Evolutionary conservation across 352 stramenopile species (phyloP).

Genomic region (Phytophthora multivora): DNA sequence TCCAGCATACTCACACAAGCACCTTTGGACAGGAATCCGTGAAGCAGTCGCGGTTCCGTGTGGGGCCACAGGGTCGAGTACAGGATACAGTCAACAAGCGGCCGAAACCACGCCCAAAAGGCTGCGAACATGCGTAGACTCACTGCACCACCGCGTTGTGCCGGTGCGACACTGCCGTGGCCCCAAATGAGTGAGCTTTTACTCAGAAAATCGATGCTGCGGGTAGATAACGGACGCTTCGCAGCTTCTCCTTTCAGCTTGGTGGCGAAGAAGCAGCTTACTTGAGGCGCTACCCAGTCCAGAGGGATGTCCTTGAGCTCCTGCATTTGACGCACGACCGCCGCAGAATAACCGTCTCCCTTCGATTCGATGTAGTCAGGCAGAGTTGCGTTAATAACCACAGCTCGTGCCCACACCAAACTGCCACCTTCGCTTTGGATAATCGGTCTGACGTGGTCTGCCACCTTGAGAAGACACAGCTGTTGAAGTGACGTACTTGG

Average conservation of each 20-base stretch:
- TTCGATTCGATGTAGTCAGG: conserved; percentile 8
- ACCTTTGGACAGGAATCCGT: conserved; percentile 86
- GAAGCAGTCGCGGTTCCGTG: conserved; percentile 78
- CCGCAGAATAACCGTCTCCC: conserved; percentile 25
- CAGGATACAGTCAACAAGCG: conserved; percentile 68
- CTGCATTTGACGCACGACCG: conserved; percentile 48
- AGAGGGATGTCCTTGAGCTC: conserved; percentile 50
- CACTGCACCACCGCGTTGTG: conserved; percentile 47
- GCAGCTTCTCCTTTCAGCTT: conserved; percentile 71
- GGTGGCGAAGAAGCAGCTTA: conserved; percentile 83
- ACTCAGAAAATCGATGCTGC: conserved; percentile 80
- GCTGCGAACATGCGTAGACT: conserved; percentile 68
- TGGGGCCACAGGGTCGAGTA: conserved; percentile 66
- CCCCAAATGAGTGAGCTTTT: conserved; percentile 80
- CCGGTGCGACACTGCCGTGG: conserved; percentile 31
- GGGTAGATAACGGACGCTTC: conserved; percentile 64
- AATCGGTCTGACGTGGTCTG: conserved; percentile 47
- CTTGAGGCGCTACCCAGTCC: conserved; percentile 65
- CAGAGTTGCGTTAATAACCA: conserved; percentile 48
- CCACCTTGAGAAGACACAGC: conserved; percentile 58
- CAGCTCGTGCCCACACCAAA: conserved; percentile 69
- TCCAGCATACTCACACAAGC: conserved; percentile 77
- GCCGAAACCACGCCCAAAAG: conserved; percentile 81
- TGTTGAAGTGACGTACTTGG: conserved; percentile 43
- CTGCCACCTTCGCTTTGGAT: conserved; percentile 56